phyloP scores from a whole-genome alignment of 768 basidiomycete genomes.

The Steccherinum ochraceum region DNA sequence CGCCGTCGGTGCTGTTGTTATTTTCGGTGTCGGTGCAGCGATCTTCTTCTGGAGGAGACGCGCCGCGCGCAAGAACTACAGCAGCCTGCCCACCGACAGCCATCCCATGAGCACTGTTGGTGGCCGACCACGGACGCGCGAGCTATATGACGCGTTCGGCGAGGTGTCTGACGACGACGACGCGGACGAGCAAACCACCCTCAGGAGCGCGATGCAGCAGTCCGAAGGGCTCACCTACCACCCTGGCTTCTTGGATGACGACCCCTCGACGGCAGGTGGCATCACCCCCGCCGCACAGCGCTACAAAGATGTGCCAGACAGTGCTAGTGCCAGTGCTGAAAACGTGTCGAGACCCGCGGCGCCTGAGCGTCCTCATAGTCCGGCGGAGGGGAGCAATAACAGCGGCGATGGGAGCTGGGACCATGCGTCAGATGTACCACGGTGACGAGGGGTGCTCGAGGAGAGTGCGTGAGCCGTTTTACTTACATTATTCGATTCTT shows the following conservation, averaged over 20 bases:
- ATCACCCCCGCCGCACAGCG: slow-evolving; percentile 21
- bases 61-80: slow-evolving; percentile 41
- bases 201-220: slow-evolving; percentile 33
- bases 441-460: slow-evolving; percentile 14
- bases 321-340: slow-evolving; percentile 7
- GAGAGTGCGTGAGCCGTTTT: too few species aligned
- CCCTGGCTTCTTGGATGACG: slow-evolving; percentile 78
- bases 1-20: slow-evolving; percentile 67
- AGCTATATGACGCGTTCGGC: slow-evolving; percentile 95
- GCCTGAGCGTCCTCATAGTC: slow-evolving; percentile 23
- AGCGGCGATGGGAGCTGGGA: slow-evolving; percentile 74
- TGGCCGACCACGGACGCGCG: slow-evolving; percentile 60
- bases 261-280: slow-evolving; percentile 33
- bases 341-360: too few species aligned
- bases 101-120: slow-evolving; percentile 73
- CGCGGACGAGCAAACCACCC: slow-evolving; percentile 63
- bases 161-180: slow-evolving; percentile 82
- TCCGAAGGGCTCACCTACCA: slow-evolving; percentile 38
- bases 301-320: background rate
- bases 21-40: slow-evolving; percentile 65
- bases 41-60: slow-evolving; percentile 79
- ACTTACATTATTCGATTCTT: too few species aligned
- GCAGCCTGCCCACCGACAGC: slow-evolving; percentile 57
- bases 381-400: slow-evolving; percentile 31
- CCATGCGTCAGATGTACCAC: slow-evolving; percentile 49